Evolutionary conservation across 768 basidiomycete genomes (phyloP).

Genomic region (Boletus subparvulus): DNA sequence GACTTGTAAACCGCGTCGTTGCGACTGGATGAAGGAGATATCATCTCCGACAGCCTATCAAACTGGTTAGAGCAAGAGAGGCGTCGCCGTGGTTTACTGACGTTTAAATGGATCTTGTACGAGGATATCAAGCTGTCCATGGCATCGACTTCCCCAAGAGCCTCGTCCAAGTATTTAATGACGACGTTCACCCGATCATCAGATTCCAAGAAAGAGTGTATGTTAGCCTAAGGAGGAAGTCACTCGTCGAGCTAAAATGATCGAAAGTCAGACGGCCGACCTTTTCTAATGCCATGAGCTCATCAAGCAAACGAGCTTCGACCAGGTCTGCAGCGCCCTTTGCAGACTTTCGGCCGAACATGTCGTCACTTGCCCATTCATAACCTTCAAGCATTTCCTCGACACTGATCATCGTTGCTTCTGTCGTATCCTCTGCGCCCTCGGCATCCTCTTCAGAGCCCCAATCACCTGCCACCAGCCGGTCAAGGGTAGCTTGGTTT

Average conservation of each 20-base stretch:
- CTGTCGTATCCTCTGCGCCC: conserved; percentile 69
- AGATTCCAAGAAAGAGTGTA: conserved; percentile 95
- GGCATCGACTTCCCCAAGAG: conserved; percentile 81
- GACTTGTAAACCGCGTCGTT: conserved; percentile 94
- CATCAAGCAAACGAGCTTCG: conserved; percentile 84
- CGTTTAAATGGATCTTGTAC: conserved; percentile 96
- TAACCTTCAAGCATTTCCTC: conserved; percentile 99
- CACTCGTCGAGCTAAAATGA: neutral
- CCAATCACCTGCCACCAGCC: conserved; percentile 53
- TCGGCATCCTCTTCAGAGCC: conserved; percentile 49
- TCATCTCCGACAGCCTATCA: conserved; percentile 89
- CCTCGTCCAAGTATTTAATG: conserved; percentile 85
- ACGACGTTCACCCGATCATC: conserved; percentile 89
- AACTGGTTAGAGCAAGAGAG: conserved; percentile 11
- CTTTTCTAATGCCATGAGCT: conserved; percentile 91
- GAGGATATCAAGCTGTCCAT: conserved; percentile 89
- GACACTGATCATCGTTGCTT: conserved; percentile 85
- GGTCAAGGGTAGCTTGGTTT: conserved; percentile 72
- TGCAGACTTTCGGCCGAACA: conserved; percentile 61
- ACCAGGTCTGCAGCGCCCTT: conserved; percentile 87
- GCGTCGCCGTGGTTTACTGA: conserved; percentile 38
- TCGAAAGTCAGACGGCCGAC: conserved; percentile 40
- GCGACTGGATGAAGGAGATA: conserved; percentile 92
- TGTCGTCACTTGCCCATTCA: conserved; percentile 88
- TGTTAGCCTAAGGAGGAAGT: conserved; percentile 62